Base-by-base conservation (phyloP, 331 rosid genomes). In the Rosa hybrid region DNA sequence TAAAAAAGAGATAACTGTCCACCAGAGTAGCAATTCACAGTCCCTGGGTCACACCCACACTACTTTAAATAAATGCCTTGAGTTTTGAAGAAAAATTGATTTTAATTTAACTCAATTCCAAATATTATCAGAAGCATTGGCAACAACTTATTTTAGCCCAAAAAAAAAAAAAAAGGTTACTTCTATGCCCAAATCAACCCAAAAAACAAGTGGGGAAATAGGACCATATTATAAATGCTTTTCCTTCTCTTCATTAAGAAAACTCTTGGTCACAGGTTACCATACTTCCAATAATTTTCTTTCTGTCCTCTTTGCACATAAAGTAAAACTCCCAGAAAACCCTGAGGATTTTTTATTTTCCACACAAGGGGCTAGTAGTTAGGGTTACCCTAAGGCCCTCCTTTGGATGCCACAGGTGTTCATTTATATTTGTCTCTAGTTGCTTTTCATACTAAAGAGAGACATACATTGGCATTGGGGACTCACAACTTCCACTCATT, bases 301-400 rank as follows among this genome's bases (percentile, higher is more conserved):
- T 69, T 42, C 45, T 9, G 34, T 30, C 34, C 34, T 30, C 34
- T 7, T 54, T 20, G 25, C 62, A 56, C 20, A 56, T 51, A 56
- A 56, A 34, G 62, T 56, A 7, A 23, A 56, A 56, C 62, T 20
- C 30, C 12, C 42, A 23, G 38, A 46, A 45, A 71, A 71, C 41
- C 25, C 27, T 0, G 25, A 56, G 57, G 57, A 51, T 2, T 56
- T 56, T 56, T 20, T 54, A 17, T 56, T 56, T 20, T 18, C 11
- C 10, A 56, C 25, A 56, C 25, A 56, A 56, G 62, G 62, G 12
- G 25, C 27, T 56, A 8, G 64, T 57, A 54, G 60, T 25, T 9
- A 72, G 45, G 62, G 23, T 72, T 72, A 72, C 44, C 38, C 12
- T 17, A 50, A 50, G 62, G 42, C 14, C 25, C 76, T 72, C 39